A percentile compares a stretch with the other conserved stretches of the same genome.
phyloP scores from a whole-genome alignment of 305 asterid species.

The Rubia peregrina region DNA sequence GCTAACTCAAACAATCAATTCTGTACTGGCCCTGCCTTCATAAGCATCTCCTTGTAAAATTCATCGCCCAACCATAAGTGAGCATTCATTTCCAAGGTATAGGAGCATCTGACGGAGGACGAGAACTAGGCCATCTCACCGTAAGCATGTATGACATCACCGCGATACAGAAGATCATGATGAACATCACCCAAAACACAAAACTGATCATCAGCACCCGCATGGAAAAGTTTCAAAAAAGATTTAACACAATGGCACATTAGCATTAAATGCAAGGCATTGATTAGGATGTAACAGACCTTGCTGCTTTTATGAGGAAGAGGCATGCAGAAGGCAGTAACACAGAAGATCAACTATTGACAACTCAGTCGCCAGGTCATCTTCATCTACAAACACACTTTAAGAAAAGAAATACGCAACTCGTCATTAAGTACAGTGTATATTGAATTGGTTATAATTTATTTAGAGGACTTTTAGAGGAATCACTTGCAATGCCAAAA shows the following conservation, averaged over 20 bases:
- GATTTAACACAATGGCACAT: not conserved
- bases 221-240: not conserved
- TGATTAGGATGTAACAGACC: constrained; percentile 32
- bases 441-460: not conserved
- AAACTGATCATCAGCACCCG: constrained; percentile 32
- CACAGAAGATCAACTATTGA: constrained; percentile 43
- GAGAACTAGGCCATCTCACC: too few species aligned
- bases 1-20: too few species aligned
- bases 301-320: constrained; percentile 40
- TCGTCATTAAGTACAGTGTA: not conserved
- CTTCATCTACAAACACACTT: constrained; percentile 38
- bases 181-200: too few species aligned
- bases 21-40: too few species aligned
- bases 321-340: constrained; percentile 61
- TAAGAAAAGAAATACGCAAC: not conserved
- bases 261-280: not conserved
- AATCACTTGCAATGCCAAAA: constrained; percentile 75
- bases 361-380: constrained; percentile 38
- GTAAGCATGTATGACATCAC: too few species aligned
- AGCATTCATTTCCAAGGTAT: too few species aligned
- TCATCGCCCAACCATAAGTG: too few species aligned
- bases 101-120: too few species aligned
- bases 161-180: too few species aligned
- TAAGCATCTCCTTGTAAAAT: too few species aligned
- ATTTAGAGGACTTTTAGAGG: not conserved